Percentiles rank a stretch among this genome's conserved stretches.
phyloP scores from a whole-genome alignment of 148 eudicot genomes.

The Dysphania ambrosioides region DNA sequence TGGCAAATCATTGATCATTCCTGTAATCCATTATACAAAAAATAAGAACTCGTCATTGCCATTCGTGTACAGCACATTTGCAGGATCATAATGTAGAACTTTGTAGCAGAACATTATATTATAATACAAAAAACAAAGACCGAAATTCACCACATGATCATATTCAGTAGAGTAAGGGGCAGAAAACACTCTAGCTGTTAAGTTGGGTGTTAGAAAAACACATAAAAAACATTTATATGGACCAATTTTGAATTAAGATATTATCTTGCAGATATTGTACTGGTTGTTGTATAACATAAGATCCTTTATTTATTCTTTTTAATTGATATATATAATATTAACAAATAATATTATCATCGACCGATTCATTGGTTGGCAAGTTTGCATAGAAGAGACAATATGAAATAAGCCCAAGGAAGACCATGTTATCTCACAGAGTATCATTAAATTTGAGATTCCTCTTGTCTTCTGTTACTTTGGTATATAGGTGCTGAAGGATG shows the following conservation, averaged over 20 bases:
- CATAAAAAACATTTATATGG: background rate
- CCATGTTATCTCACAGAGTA: background rate
- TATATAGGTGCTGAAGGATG: background rate
- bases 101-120: no score
- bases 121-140: no score
- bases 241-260: background rate
- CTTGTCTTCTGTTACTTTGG: background rate
- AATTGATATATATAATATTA: no score
- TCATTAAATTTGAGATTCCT: slow-evolving; percentile 16
- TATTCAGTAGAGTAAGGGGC: background rate
- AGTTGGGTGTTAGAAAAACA: slow-evolving; percentile 11
- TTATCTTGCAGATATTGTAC: slow-evolving; percentile 3
- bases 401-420: background rate
- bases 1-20: no score
- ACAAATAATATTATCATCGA: background rate
- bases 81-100: no score
- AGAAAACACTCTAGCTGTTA: slow-evolving; percentile 1
- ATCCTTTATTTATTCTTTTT: background rate
- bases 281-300: background rate
- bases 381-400: background rate
- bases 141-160: background rate
- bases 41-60: no score
- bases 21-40: no score
- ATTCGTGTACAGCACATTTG: no score
- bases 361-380: background rate